A percentile compares a stretch with the other conserved stretches of the same genome.
These are phyloP conservation scores for Penicillium polonicum DNA, from an alignment of 2,329 filamentous ascomycete genomes.

Conservation along the genomic window DNA sequence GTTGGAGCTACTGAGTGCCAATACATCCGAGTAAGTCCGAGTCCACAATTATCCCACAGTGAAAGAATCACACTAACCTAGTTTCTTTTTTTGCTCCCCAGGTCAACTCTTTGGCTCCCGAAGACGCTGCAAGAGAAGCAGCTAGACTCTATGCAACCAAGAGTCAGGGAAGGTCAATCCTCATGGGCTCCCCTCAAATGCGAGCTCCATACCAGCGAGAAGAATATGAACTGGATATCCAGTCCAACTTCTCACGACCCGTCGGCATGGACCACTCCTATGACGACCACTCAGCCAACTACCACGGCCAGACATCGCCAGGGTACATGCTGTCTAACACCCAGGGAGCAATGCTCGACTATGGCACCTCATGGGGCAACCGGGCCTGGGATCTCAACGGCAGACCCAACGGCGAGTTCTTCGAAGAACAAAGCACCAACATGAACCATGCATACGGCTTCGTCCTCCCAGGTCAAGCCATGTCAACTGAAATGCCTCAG, in stretches of 20 bases:
- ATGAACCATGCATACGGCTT: constrained; percentile 31
- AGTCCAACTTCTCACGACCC: constrained; percentile 24
- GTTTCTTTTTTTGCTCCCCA: background rate
- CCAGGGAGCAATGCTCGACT: constrained; percentile 30
- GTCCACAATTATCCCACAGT: background rate
- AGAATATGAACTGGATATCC: constrained; percentile 29
- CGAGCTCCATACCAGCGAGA: constrained; percentile 23
- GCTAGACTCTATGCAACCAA: constrained; percentile 10
- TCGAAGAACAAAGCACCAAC: constrained; percentile 12
- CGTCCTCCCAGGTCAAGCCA: constrained; percentile 31
- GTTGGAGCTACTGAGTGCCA: constrained; percentile 67
- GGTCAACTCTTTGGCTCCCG: constrained; percentile 38
- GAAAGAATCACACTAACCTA: background rate
- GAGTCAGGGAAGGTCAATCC: constrained; percentile 11
- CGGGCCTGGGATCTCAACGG: constrained; percentile 31
- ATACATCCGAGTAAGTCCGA: constrained; percentile 68
- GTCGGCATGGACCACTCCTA: constrained; percentile 30
- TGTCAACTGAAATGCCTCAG: constrained; percentile 28
- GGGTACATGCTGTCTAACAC: constrained; percentile 38
- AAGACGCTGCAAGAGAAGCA: constrained; percentile 12
- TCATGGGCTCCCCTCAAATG: constrained; percentile 17
- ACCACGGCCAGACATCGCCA: constrained; percentile 33
- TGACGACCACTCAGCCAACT: constrained; percentile 34
- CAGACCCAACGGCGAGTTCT: constrained; percentile 24
- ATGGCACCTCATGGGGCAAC: constrained; percentile 29